Percentiles rank a stretch among this genome's conserved stretches.
Evolutionary conservation across 345 rosid species (phyloP).

Genomic region (Crucihimalaya himalaica): DNA sequence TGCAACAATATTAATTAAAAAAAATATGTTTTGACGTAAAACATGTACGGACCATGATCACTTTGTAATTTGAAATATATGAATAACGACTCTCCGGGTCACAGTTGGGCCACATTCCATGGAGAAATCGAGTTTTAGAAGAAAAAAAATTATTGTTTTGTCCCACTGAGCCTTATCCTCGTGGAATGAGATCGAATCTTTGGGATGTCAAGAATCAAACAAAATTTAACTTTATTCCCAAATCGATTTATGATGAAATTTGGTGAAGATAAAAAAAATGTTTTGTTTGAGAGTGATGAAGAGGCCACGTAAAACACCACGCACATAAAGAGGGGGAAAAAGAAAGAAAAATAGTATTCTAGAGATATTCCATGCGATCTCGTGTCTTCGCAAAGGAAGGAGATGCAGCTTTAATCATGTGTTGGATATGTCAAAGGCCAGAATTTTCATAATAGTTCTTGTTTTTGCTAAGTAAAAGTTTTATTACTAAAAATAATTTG

Average conservation of each 20-base stretch:
- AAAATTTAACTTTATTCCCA: conserved; percentile 21
- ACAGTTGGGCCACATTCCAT: conserved; percentile 18
- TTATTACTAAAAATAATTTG: no score
- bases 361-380: conserved; percentile 23
- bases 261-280: neutral
- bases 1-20: neutral
- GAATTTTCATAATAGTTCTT: neutral
- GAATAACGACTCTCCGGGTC: conserved; percentile 33
- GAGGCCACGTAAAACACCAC: conserved; percentile 16
- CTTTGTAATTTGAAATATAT: neutral
- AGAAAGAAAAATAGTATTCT: neutral
- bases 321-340: neutral
- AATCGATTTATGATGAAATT: conserved; percentile 14
- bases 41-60: neutral
- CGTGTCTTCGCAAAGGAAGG: conserved; percentile 25
- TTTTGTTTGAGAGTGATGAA: neutral
- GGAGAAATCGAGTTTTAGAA: neutral
- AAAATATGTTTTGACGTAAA: conserved; percentile 13
- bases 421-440: neutral
- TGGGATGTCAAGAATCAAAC: conserved; percentile 33
- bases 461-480: no score
- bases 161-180: conserved; percentile 25
- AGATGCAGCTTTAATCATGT: conserved; percentile 12
- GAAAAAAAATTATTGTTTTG: neutral
- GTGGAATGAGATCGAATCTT: conserved; percentile 31